Base-by-base conservation (phyloP, 805 yeast genomes). In the Yamadazyma nakazawae region DNA sequence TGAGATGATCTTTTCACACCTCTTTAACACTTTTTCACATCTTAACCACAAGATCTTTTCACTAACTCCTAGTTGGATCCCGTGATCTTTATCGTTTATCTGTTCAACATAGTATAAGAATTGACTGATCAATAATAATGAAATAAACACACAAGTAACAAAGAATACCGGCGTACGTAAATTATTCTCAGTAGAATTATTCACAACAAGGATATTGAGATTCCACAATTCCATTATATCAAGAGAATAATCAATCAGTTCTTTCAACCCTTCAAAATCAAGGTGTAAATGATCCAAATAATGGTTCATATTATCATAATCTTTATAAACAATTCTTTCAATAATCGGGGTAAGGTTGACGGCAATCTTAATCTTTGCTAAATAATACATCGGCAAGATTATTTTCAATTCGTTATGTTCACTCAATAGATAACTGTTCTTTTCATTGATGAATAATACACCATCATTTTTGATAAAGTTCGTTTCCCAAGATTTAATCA, bases 151-250 rank as follows among this genome's bases (percentile, higher is more conserved):
- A 59, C 89, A 82, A 0, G 89, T 81, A 26, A 85, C 75, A 56
- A 86, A 83, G 61, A 84, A 85, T 24, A 85, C 85, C 1, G 94
- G 94, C 0, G 92, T 84, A 52, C 89, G 70, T 28, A 84, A 74
- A 1, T 88, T 80, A 0, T 86, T 80, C 58, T 80, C 78, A 52
- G 80, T 83, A 0, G 85, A 82, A 59, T 84, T 85, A 43, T 78
- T 77, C 25, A 76, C 77, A 42, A 81, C 78, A 2, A 84, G 76
- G n/a, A 84, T 81, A 42, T 84, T 80, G 51, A 81, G 85, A 40
- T 80, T 79, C 95, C 94, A 86, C 35, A 85, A 66, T 49, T 81
- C 77, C 45, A 86, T 68, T 25, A 85, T 77, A 49, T 76, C 82
- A 37, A 82, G 58, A 1, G 84, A 78, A 54, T 79, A 76, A 36